These are phyloP conservation scores for Aspergillus thermomutatus DNA, from an alignment of 2,329 filamentous ascomycete species.

Conservation along the genomic window DNA sequence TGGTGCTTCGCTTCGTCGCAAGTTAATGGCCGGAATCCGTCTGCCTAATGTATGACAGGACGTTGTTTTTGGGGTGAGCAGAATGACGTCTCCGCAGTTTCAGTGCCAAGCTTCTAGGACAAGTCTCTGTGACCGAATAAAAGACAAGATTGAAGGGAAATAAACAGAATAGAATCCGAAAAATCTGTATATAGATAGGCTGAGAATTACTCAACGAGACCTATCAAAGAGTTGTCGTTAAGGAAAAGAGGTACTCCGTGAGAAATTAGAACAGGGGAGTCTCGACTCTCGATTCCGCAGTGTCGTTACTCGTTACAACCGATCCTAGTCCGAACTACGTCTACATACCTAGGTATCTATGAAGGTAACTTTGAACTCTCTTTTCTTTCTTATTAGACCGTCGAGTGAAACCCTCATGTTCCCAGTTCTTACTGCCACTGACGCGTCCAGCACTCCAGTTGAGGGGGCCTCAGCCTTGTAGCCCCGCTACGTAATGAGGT, in stretches of 20 bases:
- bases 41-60: slow-evolving; percentile 24
- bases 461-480: not conserved
- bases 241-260: not conserved
- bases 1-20: slow-evolving; percentile 1
- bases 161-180: not conserved
- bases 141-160: not conserved
- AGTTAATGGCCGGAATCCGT: slow-evolving; percentile 22
- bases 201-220: not conserved
- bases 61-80: slow-evolving; percentile 4
- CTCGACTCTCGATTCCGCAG: not conserved
- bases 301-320: not conserved
- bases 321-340: too few species aligned
- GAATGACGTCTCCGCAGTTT: slow-evolving; percentile 20
- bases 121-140: not conserved
- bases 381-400: too few species aligned
- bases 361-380: not conserved
- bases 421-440: not conserved
- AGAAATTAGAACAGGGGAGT: too few species aligned
- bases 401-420: too few species aligned
- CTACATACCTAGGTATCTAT: too few species aligned
- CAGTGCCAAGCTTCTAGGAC: slow-evolving; percentile 12
- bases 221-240: not conserved
- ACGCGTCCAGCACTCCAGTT: not conserved
- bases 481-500: not conserved
- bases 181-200: not conserved